Conservation (phyloP, 306 rosid genomes). For the Ochetophila trinervis region DNA sequence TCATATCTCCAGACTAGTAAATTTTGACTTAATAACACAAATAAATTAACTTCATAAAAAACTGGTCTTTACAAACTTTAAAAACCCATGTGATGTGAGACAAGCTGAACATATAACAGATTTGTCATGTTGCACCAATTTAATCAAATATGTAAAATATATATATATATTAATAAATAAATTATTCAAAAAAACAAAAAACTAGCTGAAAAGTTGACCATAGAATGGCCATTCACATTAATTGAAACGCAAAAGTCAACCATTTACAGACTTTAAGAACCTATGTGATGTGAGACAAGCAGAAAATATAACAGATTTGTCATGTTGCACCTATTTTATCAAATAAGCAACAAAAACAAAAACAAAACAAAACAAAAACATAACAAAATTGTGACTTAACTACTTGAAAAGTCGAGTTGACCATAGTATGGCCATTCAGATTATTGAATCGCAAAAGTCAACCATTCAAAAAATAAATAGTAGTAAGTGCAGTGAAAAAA, state of each 20-base stretch:
- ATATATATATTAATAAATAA: too few species aligned
- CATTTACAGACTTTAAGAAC: background rate
- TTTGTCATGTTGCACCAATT: background rate
- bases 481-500: constrained; percentile 7
- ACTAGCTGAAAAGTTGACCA: background rate
- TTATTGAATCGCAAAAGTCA: constrained; percentile 3
- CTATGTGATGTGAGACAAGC: background rate
- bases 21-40: background rate
- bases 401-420: background rate
- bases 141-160: too few species aligned
- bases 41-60: background rate
- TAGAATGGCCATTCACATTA: constrained; percentile 8
- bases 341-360: too few species aligned
- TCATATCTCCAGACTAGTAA: constrained; percentile 9
- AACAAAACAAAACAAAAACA: too few species aligned
- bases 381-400: constrained; percentile 8
- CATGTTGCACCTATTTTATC: background rate
- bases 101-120: background rate
- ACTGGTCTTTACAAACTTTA: too few species aligned
- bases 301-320: background rate
- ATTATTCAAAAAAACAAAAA: too few species aligned
- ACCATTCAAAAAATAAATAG: constrained; percentile 3
- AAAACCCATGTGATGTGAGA: too few species aligned
- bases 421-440: constrained; percentile 8
- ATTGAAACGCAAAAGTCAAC: constrained; percentile 7